Evolutionary conservation across 345 rosid genomes (phyloP), one percentile per base, ranked within the genome.

Genomic region (Lepidium didymum): DNA sequence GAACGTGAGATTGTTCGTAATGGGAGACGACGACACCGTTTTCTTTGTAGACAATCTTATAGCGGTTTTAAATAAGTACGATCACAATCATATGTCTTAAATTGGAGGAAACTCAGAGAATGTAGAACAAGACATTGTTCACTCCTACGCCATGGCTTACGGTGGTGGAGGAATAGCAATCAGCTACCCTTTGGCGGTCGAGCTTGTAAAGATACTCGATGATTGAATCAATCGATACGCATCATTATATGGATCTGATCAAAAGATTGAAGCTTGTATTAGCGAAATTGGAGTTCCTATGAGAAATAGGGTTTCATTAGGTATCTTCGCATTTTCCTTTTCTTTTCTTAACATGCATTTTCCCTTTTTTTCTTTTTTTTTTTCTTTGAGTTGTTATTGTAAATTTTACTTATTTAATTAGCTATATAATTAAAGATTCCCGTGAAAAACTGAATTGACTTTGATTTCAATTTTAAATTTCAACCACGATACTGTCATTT

Each of bases 11-110:
- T 93, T 97, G 98, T 88, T 88, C 64, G 96, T 90, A 4, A 75
- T 93, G 91, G 98, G 97, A 18, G 98, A 93, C 12, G 98, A 93
- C 38, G 97, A 93, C 72, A 90, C 96, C 0, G 89, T 93, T 1
- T 93, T 93, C 76, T 90, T 86, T 44, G 57, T 82, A 2, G 97
- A 93, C 70, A 93, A 93, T 76, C 72, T 93, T 33, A 59, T 88
- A 8, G 63, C 75, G 12, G 91, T 93, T 29, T 76, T 93, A 4
- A 56, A 49, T 10, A 93, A 86, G 72, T 93, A 90, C 29, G 96
- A 93, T 63, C 94, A 93, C 29, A 85, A 81, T 44, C 87, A 93
- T 73, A 93, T 93, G 98, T 93, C 85, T 66, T 90, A 93, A 57
- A 77, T 93, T 1, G 94, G 97, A 21, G 88, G 81, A 0, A 85